A percentile compares a stretch with the other conserved stretches of the same genome.
Conservation (phyloP, 2,329 filamentous ascomycete genomes). For the Madurella fahalii region DNA sequence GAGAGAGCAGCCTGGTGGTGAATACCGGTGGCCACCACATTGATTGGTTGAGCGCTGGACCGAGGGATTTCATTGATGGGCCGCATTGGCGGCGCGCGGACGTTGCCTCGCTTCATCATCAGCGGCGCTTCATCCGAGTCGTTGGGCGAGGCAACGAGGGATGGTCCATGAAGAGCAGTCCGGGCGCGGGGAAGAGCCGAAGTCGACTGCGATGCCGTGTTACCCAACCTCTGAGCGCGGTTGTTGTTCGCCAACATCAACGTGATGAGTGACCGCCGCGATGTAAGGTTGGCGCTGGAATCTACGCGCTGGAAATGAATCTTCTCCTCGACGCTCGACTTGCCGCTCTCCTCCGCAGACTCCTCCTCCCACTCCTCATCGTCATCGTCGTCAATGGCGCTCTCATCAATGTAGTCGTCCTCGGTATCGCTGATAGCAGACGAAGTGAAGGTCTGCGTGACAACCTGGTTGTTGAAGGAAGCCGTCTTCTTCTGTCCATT, state of each 20-base stretch:
- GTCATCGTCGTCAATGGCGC: conserved; percentile 66
- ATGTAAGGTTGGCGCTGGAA: conserved; percentile 78
- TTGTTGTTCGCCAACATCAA: conserved; percentile 80
- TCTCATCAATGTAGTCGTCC: conserved; percentile 69
- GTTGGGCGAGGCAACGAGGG: conserved; percentile 48
- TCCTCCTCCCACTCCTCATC: conserved; percentile 64
- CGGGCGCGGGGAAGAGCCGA: conserved; percentile 64
- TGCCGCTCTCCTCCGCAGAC: conserved; percentile 75
- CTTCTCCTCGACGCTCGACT: conserved; percentile 76
- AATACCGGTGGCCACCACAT: conserved; percentile 62
- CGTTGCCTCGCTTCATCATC: conserved; percentile 59
- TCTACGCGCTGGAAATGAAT: conserved; percentile 86
- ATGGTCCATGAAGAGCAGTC: conserved; percentile 42
- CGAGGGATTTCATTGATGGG: conserved; percentile 61
- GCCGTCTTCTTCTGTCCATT: conserved; percentile 66
- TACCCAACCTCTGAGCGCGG: conserved; percentile 64
- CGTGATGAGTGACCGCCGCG: conserved; percentile 82
- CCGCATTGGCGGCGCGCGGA: conserved; percentile 45
- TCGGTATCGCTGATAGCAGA: conserved; percentile 47
- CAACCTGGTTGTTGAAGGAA: conserved; percentile 75
- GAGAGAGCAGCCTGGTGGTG: conserved; percentile 74
- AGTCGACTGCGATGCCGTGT: conserved; percentile 62
- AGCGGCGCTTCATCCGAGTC: conserved; percentile 60
- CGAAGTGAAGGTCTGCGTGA: conserved; percentile 59
- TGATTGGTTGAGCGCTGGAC: conserved; percentile 71